These are phyloP conservation scores for Kurtzmaniella quercitrusa DNA, from an alignment of 1,139 yeast genomes.

Conservation along the genomic window DNA sequence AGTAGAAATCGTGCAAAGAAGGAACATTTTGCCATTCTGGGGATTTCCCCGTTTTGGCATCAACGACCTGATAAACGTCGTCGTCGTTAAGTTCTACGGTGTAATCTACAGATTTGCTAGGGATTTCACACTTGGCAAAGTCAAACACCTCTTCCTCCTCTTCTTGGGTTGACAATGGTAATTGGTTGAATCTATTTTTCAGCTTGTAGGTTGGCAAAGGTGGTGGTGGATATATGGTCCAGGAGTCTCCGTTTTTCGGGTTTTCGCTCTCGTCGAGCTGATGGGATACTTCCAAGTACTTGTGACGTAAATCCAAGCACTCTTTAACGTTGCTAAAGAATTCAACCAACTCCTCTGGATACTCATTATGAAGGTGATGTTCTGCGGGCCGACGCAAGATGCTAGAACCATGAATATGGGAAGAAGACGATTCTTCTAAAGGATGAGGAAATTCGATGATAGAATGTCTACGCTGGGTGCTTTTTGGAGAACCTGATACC, in stretches of 20 bases:
- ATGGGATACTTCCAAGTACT: conserved; percentile 64
- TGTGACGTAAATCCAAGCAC: conserved; percentile 72
- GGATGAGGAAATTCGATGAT: conserved; percentile 46
- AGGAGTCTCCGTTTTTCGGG: conserved; percentile 69
- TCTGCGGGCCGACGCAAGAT: conserved; percentile 13
- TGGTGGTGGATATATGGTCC: conserved; percentile 90
- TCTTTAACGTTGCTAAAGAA: conserved; percentile 67
- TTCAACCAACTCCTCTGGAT: conserved; percentile 63
- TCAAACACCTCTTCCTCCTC: conserved; percentile 50
- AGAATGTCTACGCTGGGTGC: conserved; percentile 45
- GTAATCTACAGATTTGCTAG: conserved; percentile 49
- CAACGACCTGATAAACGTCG: conserved; percentile 66
- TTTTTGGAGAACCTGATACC: conserved; percentile 11
- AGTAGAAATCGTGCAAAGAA: conserved; percentile 72
- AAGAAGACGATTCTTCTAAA: conserved; percentile 11
- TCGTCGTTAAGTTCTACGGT: conserved; percentile 52
- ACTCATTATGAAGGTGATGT: conserved; percentile 36
- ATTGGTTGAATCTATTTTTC: conserved; percentile 53
- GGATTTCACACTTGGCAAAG: conserved; percentile 57
- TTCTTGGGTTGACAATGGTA: conserved; percentile 27
- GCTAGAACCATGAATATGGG: conserved; percentile 2
- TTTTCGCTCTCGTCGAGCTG: conserved; percentile 68
- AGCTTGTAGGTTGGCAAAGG: conserved; percentile 90
- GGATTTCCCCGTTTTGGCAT: conserved; percentile 26
- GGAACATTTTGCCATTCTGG: conserved; percentile 57